Evolutionary conservation across 2,329 filamentous ascomycete genomes (phyloP), one percentile per base, ranked within the genome.

Genomic region (Incumbomyces delicatus): DNA sequence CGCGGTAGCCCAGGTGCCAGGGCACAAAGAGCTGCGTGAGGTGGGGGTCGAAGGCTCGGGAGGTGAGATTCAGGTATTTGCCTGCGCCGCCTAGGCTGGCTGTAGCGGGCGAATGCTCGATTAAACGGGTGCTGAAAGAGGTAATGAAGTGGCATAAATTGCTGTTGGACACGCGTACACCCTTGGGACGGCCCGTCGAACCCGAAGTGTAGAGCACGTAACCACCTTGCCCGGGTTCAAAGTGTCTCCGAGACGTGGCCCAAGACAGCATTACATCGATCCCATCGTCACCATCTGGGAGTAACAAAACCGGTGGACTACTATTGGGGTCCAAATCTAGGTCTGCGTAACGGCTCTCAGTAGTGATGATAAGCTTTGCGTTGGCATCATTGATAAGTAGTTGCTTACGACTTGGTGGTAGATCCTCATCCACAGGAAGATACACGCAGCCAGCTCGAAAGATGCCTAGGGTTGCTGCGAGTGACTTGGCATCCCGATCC

Each of bases 141-240:
- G 73, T 77, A 13, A 72, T 75, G 2, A 75, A 77, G 47, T 77
- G 71, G 48, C 78, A 74, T 60, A 81, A 68, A 2, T 81, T 74
- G 3, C 66, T 65, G 54, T 85, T 81, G 6, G 75, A 76, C 50
- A 83, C 76, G 14, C 81, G 74, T 12, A 81, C 74, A 1, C 78
- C 80, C 48, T 78, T 78, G 0, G 77, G 75, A 42, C 70, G 72
- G 41, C 72, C 73, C 1, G 76, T 75, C 0, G 75, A 76, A 0
- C 76, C 75, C 2, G 74, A 75, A 0, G 74, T 76, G 50, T 83
- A 78, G 3, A 85, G 72, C 2, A 80, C 68, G 56, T 80, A 85
- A 1, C 33, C 11, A 11, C 37, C 27, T 13, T 38, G 39, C 8
- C 17, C 17, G 12, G 32, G 22, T 12, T 18, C 27, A n/a, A 33